These are phyloP conservation scores for Barnettozyma pratensis DNA, from an alignment of 805 yeast species.

Conservation along the genomic window DNA sequence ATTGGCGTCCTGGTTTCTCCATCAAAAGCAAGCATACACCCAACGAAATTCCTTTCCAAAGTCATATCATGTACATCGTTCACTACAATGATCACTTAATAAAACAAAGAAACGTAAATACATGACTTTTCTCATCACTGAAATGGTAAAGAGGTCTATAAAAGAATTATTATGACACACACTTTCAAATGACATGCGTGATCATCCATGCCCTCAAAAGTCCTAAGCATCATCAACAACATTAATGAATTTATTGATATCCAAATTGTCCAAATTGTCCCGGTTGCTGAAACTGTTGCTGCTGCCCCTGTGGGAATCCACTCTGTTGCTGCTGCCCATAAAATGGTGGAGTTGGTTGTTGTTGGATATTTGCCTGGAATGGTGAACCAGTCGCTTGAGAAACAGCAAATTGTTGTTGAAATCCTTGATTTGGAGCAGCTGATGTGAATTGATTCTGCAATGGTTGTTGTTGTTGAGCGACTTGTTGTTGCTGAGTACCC, in stretches of 20 bases:
- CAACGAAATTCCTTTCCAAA: no score
- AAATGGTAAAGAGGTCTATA: no score
- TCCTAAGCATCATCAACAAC: no score
- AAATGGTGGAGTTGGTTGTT: neutral
- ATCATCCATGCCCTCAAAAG: neutral
- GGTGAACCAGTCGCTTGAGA: neutral
- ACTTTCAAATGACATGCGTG: no score
- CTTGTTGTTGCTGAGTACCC: slow-evolving; percentile 39
- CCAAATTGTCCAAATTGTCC: slow-evolving; percentile 5
- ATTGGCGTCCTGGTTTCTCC: no score
- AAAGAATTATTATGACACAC: no score
- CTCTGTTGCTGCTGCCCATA: neutral
- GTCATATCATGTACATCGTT: no score
- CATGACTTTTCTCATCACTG: no score
- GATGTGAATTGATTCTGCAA: neutral
- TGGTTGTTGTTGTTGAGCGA: slow-evolving; percentile 6
- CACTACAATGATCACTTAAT: no score
- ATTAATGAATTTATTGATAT: slow-evolving; percentile 1
- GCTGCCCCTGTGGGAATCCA: slow-evolving; percentile 1
- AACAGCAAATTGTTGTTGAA: slow-evolving; percentile 1
- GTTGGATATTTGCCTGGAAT: neutral
- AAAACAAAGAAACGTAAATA: no score
- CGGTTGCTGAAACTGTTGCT: slow-evolving; percentile 4
- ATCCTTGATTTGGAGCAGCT: neutral
- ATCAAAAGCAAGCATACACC: no score